Percentiles rank a stretch among this genome's conserved stretches.
Conservation (phyloP, 371 early-diverging fungal species). For the Mortierella sp. region DNA sequence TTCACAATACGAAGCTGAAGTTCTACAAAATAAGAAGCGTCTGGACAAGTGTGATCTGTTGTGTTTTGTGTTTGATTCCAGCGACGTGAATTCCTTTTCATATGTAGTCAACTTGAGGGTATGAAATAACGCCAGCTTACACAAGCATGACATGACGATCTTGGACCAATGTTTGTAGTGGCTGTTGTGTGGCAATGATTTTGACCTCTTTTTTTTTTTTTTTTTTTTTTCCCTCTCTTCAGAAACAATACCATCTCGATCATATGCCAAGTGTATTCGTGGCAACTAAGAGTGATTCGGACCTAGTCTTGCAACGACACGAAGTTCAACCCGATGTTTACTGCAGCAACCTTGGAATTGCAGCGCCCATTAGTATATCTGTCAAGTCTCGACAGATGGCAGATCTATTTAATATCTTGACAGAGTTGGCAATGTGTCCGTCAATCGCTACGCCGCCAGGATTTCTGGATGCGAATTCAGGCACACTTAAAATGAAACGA, state of each 20-base stretch:
- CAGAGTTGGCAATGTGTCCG: slow-evolving; percentile 90
- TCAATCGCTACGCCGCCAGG: slow-evolving; percentile 59
- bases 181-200: background rate
- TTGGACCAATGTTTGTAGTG: slow-evolving; percentile 10
- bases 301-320: slow-evolving; percentile 81
- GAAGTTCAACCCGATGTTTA: slow-evolving; percentile 93
- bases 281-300: slow-evolving; percentile 94
- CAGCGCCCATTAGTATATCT: slow-evolving; percentile 90
- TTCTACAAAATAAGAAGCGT: slow-evolving; percentile 80
- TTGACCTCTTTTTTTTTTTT: background rate
- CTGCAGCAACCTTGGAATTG: slow-evolving; percentile 86
- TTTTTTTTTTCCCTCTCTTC: background rate
- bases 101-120: slow-evolving; percentile 89
- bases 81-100: slow-evolving; percentile 93
- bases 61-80: slow-evolving; percentile 95
- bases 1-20: slow-evolving; percentile 78
- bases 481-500: slow-evolving; percentile 37
- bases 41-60: slow-evolving; percentile 92
- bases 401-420: slow-evolving; percentile 88
- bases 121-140: slow-evolving; percentile 34
- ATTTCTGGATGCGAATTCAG: slow-evolving; percentile 40
- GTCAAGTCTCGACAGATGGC: slow-evolving; percentile 88
- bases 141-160: slow-evolving; percentile 4
- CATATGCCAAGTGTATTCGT: slow-evolving; percentile 91
- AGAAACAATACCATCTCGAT: slow-evolving; percentile 87